A percentile compares a stretch with the other conserved stretches of the same genome.
These are phyloP conservation scores for Metschnikowia noctiluminum DNA, from an alignment of 805 yeast genomes.

Conservation along the genomic window DNA sequence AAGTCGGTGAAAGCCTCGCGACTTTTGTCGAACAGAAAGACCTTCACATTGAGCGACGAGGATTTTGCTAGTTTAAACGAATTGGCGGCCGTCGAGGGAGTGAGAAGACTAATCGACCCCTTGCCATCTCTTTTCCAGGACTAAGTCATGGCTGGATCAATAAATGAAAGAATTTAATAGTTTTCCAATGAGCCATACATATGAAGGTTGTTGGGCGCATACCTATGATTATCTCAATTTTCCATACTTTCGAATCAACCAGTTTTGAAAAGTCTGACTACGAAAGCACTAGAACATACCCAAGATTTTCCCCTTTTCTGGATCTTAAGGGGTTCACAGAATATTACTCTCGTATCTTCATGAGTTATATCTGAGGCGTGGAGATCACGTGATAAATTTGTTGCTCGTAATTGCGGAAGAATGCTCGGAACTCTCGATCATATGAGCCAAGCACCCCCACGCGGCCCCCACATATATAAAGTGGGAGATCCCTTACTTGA, in stretches of 20 bases:
- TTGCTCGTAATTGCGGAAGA: background rate
- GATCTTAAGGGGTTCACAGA: too few relatives aligned
- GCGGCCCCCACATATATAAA: background rate
- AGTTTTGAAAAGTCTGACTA: too few relatives aligned
- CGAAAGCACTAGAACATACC: too few relatives aligned
- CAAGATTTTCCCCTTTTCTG: too few relatives aligned
- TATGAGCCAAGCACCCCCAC: background rate
- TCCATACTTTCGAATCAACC: too few relatives aligned
- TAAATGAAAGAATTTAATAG: too few relatives aligned
- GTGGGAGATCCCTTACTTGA: background rate
- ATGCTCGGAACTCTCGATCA: background rate
- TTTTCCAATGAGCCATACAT: too few relatives aligned
- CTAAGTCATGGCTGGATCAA: background rate
- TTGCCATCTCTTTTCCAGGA: slow-evolving; percentile 11
- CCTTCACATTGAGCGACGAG: slow-evolving; percentile 30
- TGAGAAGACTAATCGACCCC: slow-evolving; percentile 27
- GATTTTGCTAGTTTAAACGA: slow-evolving; percentile 36
- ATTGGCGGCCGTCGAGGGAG: slow-evolving; percentile 30
- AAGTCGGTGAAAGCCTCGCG: slow-evolving; percentile 35
- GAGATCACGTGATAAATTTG: background rate
- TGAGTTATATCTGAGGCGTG: too few relatives aligned
- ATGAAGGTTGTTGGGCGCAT: too few relatives aligned
- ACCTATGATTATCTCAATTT: too few relatives aligned
- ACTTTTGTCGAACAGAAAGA: slow-evolving; percentile 34
- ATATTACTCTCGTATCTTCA: too few relatives aligned